Conservation (phyloP, 495 filamentous ascomycete genomes). For the Penicillium riverlandense region DNA sequence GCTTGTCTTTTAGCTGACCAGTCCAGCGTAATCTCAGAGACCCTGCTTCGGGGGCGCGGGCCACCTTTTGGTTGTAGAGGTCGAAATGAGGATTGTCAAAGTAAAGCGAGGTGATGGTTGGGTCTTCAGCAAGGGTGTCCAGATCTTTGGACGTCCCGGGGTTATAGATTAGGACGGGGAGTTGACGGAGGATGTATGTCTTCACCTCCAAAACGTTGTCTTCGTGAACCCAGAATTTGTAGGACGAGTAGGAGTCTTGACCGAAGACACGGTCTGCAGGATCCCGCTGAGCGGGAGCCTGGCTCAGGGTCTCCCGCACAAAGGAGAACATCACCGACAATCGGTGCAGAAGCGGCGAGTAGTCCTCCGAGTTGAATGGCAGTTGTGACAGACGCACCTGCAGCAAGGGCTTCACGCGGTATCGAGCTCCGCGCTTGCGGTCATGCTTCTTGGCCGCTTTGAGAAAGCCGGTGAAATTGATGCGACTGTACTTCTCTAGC, state of each 20-base stretch:
- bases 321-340: constrained; percentile 95
- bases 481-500: constrained; percentile 86
- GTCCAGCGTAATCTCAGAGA: constrained; percentile 90
- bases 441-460: constrained; percentile 99
- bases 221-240: constrained; percentile 96
- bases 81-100: constrained; percentile 84
- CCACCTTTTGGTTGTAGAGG: constrained; percentile 80
- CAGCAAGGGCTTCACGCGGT: constrained; percentile 83
- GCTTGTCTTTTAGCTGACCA: constrained; percentile 69
- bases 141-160: constrained; percentile 72
- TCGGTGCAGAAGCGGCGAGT: constrained; percentile 77
- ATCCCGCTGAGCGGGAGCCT: constrained; percentile 41
- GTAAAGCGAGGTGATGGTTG: constrained; percentile 89
- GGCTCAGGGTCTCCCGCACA: constrained; percentile 67
- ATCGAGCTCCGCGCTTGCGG: constrained; percentile 71
- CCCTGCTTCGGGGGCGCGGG: constrained; percentile 64
- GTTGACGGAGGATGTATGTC: constrained; percentile 80
- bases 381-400: constrained; percentile 79
- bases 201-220: constrained; percentile 96
- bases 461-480: constrained; percentile 96
- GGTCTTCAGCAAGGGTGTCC: constrained; percentile 69
- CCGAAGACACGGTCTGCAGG: constrained; percentile 34
- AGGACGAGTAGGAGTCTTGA: constrained; percentile 70
- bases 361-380: constrained; percentile 93
- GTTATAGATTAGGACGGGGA: constrained; percentile 90